phyloP scores from a whole-genome alignment of 345 rosid species.

The Boechera retrofracta region DNA sequence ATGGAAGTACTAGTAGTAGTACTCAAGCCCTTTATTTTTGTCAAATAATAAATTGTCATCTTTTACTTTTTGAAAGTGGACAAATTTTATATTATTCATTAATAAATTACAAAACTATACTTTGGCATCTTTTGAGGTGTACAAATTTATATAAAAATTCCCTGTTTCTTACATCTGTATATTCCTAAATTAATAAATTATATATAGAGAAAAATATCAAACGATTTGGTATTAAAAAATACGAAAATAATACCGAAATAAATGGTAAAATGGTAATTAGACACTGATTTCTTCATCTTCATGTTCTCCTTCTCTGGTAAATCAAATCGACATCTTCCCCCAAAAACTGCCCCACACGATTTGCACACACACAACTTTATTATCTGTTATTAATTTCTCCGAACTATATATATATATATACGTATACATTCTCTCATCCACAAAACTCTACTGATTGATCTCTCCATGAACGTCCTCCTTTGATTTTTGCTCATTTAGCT shows the following conservation, averaged over 20 bases:
- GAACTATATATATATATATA: neutral
- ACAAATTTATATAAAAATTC: neutral
- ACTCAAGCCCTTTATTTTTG: constrained; percentile 6
- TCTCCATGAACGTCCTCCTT: constrained; percentile 36
- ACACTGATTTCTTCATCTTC: constrained; percentile 11
- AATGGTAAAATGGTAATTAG: constrained; percentile 16
- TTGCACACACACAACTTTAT: constrained; percentile 26
- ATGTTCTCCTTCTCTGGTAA: neutral
- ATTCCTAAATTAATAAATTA: neutral
- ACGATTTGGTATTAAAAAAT: neutral
- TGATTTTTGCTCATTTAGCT: constrained; percentile 5
- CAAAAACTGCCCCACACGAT: constrained; percentile 42
- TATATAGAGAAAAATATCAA: neutral
- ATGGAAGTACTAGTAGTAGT: neutral
- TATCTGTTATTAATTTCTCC: neutral
- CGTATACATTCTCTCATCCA: constrained; percentile 3
- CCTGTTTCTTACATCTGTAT: neutral
- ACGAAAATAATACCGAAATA: neutral
- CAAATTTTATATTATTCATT: neutral
- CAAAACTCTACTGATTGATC: neutral
- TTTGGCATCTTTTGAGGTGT: constrained; percentile 1
- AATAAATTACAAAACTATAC: neutral
- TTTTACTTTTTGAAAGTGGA: constrained; percentile 4
- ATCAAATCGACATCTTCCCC: constrained; percentile 19
- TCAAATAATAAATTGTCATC: constrained; percentile 2